Evolutionary conservation across 345 rosid genomes (phyloP), one percentile per base, ranked within the genome.

Genomic region (Abelmoschus esculentus): DNA sequence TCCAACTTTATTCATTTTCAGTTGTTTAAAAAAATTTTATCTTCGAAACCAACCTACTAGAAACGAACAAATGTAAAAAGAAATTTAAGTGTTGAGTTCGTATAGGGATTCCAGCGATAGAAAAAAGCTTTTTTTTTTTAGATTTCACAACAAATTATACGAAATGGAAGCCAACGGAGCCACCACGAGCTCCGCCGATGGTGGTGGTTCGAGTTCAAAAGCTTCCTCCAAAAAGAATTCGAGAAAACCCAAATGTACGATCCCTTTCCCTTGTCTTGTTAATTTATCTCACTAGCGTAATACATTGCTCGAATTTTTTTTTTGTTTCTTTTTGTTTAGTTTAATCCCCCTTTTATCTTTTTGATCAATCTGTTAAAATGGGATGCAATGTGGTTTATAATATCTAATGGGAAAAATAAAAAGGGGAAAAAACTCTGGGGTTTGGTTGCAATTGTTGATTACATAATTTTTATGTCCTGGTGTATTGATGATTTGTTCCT

Each of bases 221-320:
- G 44, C 73, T 70, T 42, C 66, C 26, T 9, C 66, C 65, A 70
- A 70, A 58, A 70, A 44, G 73, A 28, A 70, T 28, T 70, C 73
- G 55, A 70, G 61, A 47, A 70, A 58, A 57, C 73, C 73, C 38
- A 29, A 58, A 70, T 70, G 73, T 70, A 22, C 26, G 29, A 5
- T 40, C 15, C 4, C 9, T 31, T 53, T 7, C 12, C 55, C 13
- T 32, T 22, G 17, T 52, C 36, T 9, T 53, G 26, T 18, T 53
- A 1, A 7, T 18, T 8, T 53, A 9, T 53, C 59, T 18, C 58
- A 5, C 26, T 29, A 31, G 18, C 17, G 6, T 32, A 56, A 17
- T 67, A 6, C 59, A 17, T 67, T 67, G 71, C 17, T n/a, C 17
- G 58, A 52, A 52, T 67, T 14, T 38, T 22, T 12, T 22, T 2